Evolutionary conservation across 176 grass and related monocot species (phyloP), one percentile per base, ranked within the genome.

Genomic region (Saccharum spontaneum): DNA sequence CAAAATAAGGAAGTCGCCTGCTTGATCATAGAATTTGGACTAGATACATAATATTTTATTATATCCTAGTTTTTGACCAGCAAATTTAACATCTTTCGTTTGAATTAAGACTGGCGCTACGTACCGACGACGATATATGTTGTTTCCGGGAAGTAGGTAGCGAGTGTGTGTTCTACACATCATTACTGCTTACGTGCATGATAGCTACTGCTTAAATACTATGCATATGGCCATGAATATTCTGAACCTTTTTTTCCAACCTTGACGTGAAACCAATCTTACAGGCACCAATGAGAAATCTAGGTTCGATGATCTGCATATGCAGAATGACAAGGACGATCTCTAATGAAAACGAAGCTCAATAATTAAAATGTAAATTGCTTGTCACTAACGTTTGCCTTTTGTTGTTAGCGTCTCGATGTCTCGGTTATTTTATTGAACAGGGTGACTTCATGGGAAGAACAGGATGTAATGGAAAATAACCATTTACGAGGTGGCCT

Each of bases 21-120:
- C 71, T 49, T 74, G 71, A 74, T 74, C 71, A 26, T 10, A 30
- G 71, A 74, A 74, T 49, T 74, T 73, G 41, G 71, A 74, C 71
- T 10, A 31, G 71, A 49, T 74, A 1, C 23, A 49, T 4, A 49
- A 30, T 74, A 74, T 48, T 74, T 74, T 17, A 74, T 0, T 74
- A 74, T 74, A 74, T 74, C 44, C 43, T 48, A 73, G 14, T 74
- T 18, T 73, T 28, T 74, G 71, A 74, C 71, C 71, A 49, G 15
- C 43, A 73, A 31, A 49, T 49, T 2, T 8, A 48, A 28, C 24
- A n/a, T 30, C 14, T 49, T 74, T 23, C 12, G 43, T 74, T 49
- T 49, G 44, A 74, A 74, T 74, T 49, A 7, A 63, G 4, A 63
- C 24, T 13, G 24, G 24, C 10, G 22, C 13, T 24, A 3, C 24